Conservation (phyloP, 2,329 filamentous ascomycete species). For the Pyrenochaeta sp. region DNA sequence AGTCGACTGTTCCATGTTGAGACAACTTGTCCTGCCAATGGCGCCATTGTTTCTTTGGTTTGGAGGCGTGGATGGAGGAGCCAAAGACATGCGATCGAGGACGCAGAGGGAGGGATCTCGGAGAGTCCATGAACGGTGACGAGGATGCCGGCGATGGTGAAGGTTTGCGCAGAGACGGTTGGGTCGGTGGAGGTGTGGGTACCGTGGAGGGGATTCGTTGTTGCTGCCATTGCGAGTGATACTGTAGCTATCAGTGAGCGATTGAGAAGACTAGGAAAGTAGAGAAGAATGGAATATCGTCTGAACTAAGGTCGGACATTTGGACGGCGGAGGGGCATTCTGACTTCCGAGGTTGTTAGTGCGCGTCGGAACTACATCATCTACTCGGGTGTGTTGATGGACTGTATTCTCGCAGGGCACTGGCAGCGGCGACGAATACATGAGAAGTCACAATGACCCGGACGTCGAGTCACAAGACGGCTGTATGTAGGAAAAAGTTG, state of each 20-base stretch:
- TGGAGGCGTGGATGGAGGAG: conserved; percentile 83
- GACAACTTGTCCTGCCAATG: conserved; percentile 74
- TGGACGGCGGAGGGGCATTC: conserved; percentile 5
- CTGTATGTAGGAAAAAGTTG: neutral
- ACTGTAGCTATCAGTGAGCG: neutral
- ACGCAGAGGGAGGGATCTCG: conserved; percentile 68
- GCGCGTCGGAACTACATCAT: neutral
- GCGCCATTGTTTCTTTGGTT: conserved; percentile 76
- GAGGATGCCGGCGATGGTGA: conserved; percentile 79
- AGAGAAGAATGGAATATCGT: neutral
- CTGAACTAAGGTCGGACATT: neutral
- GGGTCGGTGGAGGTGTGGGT: conserved; percentile 36
- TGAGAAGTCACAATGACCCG: neutral
- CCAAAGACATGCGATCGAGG: conserved; percentile 81
- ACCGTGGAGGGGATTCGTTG: conserved; percentile 46
- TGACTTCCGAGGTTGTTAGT: conserved; percentile 1
- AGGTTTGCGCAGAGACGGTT: conserved; percentile 69
- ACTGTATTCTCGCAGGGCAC: neutral
- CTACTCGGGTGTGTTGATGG: neutral
- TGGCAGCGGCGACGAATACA: neutral
- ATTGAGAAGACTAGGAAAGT: neutral
- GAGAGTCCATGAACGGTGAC: conserved; percentile 82
- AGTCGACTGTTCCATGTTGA: conserved; percentile 69
- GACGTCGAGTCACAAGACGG: neutral
- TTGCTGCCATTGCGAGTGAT: conserved; percentile 37